Conservation (phyloP, 768 basidiomycete genomes). For the Auricularia auricula-judae region DNA sequence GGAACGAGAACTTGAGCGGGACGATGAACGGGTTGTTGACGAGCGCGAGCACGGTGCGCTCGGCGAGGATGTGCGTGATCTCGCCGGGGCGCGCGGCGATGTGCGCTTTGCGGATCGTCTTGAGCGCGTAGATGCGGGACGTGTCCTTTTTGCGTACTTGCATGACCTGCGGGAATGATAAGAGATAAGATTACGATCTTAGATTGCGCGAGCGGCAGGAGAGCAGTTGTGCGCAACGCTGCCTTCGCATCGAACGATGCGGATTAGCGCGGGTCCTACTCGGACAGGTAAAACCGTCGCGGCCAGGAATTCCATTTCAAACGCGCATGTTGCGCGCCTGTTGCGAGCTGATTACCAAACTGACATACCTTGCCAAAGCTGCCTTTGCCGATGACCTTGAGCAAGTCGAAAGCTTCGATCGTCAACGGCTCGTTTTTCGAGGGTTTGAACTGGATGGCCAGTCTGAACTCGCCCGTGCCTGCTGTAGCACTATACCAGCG, state of each 20-base stretch:
- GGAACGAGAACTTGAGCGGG: slow-evolving; percentile 97
- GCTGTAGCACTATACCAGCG: slow-evolving; percentile 82
- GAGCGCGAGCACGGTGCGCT: slow-evolving; percentile 90
- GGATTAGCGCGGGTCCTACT: too few relatives aligned
- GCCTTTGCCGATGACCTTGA: slow-evolving; percentile 97
- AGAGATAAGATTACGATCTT: too few relatives aligned
- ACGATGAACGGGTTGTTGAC: slow-evolving; percentile 99
- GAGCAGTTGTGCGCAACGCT: too few relatives aligned
- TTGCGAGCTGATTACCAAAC: background rate
- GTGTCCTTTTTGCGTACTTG: slow-evolving; percentile 99
- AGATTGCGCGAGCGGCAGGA: too few relatives aligned
- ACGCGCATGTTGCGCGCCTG: too few relatives aligned
- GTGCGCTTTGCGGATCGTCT: slow-evolving; percentile 96
- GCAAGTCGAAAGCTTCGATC: slow-evolving; percentile 93
- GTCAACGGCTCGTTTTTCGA: slow-evolving; percentile 67
- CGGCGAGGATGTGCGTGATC: slow-evolving; percentile 95
- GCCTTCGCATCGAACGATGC: too few relatives aligned
- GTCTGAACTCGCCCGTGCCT: slow-evolving; percentile 85
- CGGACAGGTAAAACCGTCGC: too few relatives aligned
- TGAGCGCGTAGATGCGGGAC: slow-evolving; percentile 91
- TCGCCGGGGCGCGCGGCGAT: slow-evolving; percentile 94
- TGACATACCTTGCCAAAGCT: slow-evolving; percentile 80
- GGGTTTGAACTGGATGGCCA: slow-evolving; percentile 91
- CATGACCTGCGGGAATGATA: slow-evolving; percentile 35
- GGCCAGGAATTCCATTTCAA: too few relatives aligned